A percentile compares a stretch with the other conserved stretches of the same genome.
phyloP scores from a whole-genome alignment of 2,329 filamentous ascomycete species.

The Gaeumannomyces sp. region DNA sequence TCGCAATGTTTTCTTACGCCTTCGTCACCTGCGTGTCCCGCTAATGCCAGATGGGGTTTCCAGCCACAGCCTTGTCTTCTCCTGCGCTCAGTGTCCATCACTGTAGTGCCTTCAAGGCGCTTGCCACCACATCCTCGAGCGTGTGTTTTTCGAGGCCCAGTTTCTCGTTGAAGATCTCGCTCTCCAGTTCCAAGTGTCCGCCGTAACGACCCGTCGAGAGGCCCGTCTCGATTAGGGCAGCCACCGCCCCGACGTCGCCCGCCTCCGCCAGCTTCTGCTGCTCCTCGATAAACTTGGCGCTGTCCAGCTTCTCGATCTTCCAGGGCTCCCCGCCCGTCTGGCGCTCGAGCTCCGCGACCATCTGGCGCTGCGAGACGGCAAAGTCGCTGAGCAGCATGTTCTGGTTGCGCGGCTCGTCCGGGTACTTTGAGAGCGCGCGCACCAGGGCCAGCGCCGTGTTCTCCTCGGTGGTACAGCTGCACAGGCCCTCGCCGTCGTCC shows the following conservation, averaged over 20 bases:
- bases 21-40: too few species aligned
- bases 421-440: constrained; percentile 20
- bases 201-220: constrained; percentile 26
- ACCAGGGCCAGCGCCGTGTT: constrained; percentile 26
- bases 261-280: constrained; percentile 21
- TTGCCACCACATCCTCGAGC: constrained; percentile 20
- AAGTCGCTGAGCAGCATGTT: constrained; percentile 28
- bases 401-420: constrained; percentile 27
- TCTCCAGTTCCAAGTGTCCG: constrained; percentile 27
- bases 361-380: constrained; percentile 23
- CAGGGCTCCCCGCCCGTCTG: constrained; percentile 17
- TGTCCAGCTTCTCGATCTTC: constrained; percentile 26
- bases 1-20: too few species aligned
- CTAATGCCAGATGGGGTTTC: too few species aligned
- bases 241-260: constrained; percentile 20
- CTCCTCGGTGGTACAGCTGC: constrained; percentile 28
- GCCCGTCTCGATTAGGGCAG: constrained; percentile 26
- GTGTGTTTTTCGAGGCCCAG: constrained; percentile 22
- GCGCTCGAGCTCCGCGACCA: constrained; percentile 41
- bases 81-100: background rate
- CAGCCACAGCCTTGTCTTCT: too few species aligned
- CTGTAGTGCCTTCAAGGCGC: constrained; percentile 7
- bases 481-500: constrained; percentile 28
- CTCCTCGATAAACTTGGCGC: constrained; percentile 18
- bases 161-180: constrained; percentile 25